phyloP scores from a whole-genome alignment of 208 protist species.

The Wallacemonas sp. region DNA sequence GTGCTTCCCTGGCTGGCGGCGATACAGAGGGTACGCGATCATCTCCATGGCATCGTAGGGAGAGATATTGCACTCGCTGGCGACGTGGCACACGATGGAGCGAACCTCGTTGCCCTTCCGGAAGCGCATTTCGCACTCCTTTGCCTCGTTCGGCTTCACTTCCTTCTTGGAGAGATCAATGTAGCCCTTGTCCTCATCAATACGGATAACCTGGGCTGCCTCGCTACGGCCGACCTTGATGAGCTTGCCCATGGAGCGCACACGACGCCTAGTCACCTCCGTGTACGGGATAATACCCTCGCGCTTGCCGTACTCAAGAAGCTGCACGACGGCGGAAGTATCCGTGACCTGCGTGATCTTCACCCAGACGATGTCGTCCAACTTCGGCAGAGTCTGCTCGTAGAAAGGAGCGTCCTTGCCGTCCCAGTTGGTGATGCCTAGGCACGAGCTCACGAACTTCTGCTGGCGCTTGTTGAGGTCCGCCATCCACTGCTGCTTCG shows the following conservation, averaged over 20 bases:
- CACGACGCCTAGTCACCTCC: conserved; percentile 97
- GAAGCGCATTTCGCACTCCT: conserved; percentile 94
- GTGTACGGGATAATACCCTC: conserved; percentile 99
- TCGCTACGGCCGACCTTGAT: conserved; percentile 97
- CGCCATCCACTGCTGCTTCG: conserved; percentile 69
- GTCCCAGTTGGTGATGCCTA: conserved; percentile 79
- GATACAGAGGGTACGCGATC: conserved; percentile 97
- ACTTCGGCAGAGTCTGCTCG: conserved; percentile 88
- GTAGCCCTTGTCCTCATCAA: conserved; percentile 99
- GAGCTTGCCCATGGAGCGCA: conserved; percentile 98
- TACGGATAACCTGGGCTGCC: conserved; percentile 97
- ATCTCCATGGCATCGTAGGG: conserved; percentile 85
- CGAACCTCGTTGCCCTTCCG: conserved; percentile 96
- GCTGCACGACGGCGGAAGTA: conserved; percentile 92
- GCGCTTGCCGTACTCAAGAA: conserved; percentile 98
- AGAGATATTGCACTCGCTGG: conserved; percentile 74
- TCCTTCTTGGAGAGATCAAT: conserved; percentile 99
- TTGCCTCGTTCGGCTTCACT: conserved; percentile 95
- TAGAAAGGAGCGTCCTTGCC: conserved; percentile 78
- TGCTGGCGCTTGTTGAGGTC: conserved; percentile 77
- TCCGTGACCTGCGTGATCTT: conserved; percentile 93
- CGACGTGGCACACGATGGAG: conserved; percentile 97
- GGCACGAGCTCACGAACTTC: conserved; percentile 74
- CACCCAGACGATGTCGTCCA: conserved; percentile 98
- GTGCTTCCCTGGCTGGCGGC: conserved; percentile 68